Evolutionary conservation across 75 land plant genomes (phyloP), one percentile per base, ranked within the genome.

Genomic region (Picea glauca): DNA sequence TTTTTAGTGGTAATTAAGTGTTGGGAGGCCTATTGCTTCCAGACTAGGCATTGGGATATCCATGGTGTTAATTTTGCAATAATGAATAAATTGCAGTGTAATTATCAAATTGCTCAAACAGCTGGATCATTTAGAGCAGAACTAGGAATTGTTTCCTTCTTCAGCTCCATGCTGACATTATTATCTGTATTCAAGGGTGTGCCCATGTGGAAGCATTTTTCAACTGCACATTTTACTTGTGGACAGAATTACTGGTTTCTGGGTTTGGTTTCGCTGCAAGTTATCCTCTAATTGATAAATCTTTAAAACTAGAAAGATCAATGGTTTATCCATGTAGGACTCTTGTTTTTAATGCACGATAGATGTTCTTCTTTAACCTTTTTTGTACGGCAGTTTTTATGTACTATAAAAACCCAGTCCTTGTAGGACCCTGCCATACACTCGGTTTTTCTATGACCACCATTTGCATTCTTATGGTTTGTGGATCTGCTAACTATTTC

Each of bases 221-320:
- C 33, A 70, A 70, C 9, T 70, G 54, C 73, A 70, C 8, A 43
- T n/a, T 68, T 70, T 70, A n/a, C 43, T 70, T 9, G 4, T 70
- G 3, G 1, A n/a, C 43, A 9, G 8, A 43, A n/a, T 70, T 70
- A 0, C 43, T 35, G 38, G 40, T 2, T 1, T 35, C 15, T 38
- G 72, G 72, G 20, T 67, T 68, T 68, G 43, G 46, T 68, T 68
- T 68, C 18, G 72, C 50, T 35, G 50, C 32, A 20, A 38, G 20
- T 40, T 38, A 18, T 68, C 20, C 20, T 18, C 12, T 7, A 33
- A 3, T 33, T 15, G 5, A 31, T 11, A 31, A 7, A 66, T 35
- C 21, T 17, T 20, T 65, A 6, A 65, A 65, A 40, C 0, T 70
- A 70, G 21, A 63, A 63, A 70, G 54, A 43, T 12, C 54, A 50